Evolutionary conservation across 768 basidiomycete species (phyloP), one percentile per base, ranked within the genome.

Genomic region (Tylopilus intermedius): DNA sequence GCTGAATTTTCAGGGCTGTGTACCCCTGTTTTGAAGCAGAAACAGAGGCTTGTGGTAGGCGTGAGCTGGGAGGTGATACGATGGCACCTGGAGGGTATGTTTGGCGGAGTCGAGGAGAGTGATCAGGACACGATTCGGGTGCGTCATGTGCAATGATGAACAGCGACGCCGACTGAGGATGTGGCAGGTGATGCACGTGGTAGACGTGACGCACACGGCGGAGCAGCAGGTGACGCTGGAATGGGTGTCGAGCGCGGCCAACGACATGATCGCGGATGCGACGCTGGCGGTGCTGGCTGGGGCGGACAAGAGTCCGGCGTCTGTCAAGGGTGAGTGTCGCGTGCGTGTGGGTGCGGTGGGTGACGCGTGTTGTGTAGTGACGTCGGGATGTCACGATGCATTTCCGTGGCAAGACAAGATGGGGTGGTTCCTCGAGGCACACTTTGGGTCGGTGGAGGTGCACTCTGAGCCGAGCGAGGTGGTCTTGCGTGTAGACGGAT

Each of bases 1-100:
- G 76, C 81, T 15, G 90, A 92, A 67, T 95, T 94, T 63, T 86
- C 94, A 0, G 95, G 91, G 4, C 66, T 97, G 45, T 83, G 88
- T 32, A 90, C 90, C 0, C 90, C 85, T 55, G 79, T 82, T 33
- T 8, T 33, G 33, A 14, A 6, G 13, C 33, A 33, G 33, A 33
- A 33, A 33, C 33, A 96, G 71, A 85, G 79, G 58, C 73, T 97
- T 47, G 78, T 79, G 13, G 76, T 97, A 7, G 83, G 84, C 32
- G 92, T 95, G 2, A 79, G 87, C 13, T 95, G 92, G 93, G 82
- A 88, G 13, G 78, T 97, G 48, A 86, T 97, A n/a, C 76, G 84
- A 57, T 97, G 95, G 94, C 94, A 97, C 69, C 33, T 33, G 11
- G 33, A 33, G 33, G 33, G 33, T 5, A 33, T 33, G 33, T 33